Evolutionary conservation across 768 basidiomycete genomes (phyloP).

Genomic region (Tubosaeta sp.): DNA sequence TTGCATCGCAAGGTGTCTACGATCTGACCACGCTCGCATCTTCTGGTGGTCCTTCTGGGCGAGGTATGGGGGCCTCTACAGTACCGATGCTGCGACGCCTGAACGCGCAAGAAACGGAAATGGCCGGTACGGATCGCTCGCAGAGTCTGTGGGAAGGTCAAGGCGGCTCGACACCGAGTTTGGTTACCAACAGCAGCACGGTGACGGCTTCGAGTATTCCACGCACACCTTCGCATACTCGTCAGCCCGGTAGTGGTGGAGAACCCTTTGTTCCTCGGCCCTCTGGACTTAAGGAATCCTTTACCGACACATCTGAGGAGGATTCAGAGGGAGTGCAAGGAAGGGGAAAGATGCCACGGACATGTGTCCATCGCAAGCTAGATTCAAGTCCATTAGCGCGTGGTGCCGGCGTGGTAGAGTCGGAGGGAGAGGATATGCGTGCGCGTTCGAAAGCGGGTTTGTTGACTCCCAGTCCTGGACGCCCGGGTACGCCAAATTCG

Average conservation of each 20-base stretch:
- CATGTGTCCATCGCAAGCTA: slow-evolving; percentile 2
- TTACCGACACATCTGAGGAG: slow-evolving; percentile 18
- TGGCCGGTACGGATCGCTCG: neutral
- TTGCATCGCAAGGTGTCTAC: neutral
- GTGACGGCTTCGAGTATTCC: slow-evolving; percentile 14
- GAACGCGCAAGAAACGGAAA: slow-evolving; percentile 9
- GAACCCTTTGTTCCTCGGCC: slow-evolving; percentile 13
- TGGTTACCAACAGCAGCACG: slow-evolving; percentile 18
- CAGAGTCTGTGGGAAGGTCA: neutral
- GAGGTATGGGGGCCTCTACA: neutral
- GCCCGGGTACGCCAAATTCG: slow-evolving; percentile 20
- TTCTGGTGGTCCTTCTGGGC: slow-evolving; percentile 3
- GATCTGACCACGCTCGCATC: slow-evolving; percentile 9
- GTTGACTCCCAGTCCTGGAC: slow-evolving; percentile 1
- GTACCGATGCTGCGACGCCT: slow-evolving; percentile 20
- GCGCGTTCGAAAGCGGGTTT: neutral
- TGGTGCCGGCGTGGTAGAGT: neutral
- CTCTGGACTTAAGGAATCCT: slow-evolving; percentile 20
- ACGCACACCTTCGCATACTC: slow-evolving; percentile 6
- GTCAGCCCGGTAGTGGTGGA: neutral
- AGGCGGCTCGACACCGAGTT: slow-evolving; percentile 20
- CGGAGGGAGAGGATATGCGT: slow-evolving; percentile 2
- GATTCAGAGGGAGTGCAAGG: slow-evolving; percentile 3
- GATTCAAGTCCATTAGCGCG: slow-evolving; percentile 8
- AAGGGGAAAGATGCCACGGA: neutral